Evolutionary conservation across 495 filamentous ascomycete species (phyloP).

Genomic region (Aspergillus ellipticus): DNA sequence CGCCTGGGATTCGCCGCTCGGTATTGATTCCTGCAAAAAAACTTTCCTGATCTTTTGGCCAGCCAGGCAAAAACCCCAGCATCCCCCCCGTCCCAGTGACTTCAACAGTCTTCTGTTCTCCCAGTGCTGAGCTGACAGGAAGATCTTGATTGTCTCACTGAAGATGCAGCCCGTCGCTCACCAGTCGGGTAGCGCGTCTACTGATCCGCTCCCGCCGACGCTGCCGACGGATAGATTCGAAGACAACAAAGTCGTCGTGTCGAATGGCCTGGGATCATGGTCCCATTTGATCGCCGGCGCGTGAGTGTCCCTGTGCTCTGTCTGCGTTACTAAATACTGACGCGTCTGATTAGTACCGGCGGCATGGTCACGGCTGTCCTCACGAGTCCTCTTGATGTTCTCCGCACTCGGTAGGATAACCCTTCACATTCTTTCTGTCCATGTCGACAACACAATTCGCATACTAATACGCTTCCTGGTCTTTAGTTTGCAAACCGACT

Average conservation of each 20-base stretch:
- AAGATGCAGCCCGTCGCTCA: slow-evolving; percentile 4
- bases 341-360: slow-evolving; percentile 55
- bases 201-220: slow-evolving; percentile 3
- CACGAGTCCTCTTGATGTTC: slow-evolving; percentile 82
- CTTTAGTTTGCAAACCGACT: slow-evolving; percentile 69
- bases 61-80: not conserved
- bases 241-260: not conserved
- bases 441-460: not conserved
- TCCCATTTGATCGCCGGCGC: slow-evolving; percentile 84
- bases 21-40: slow-evolving; percentile 1
- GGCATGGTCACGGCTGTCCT: slow-evolving; percentile 81
- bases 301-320: slow-evolving; percentile 45
- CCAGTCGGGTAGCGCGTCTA: not conserved
- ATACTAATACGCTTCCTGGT: not conserved
- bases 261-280: slow-evolving; percentile 42
- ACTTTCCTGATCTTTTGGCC: not conserved
- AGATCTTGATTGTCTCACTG: not conserved
- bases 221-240: not conserved
- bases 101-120: not conserved
- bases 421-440: not conserved
- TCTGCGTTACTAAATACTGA: not conserved
- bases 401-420: slow-evolving; percentile 63
- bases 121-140: not conserved
- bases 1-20: slow-evolving; percentile 3
- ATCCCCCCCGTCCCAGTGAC: not conserved